A percentile compares a stretch with the other conserved stretches of the same genome.
Evolutionary conservation across 1,284 basidiomycete species (phyloP).

Genomic region (Puccinia polysora): DNA sequence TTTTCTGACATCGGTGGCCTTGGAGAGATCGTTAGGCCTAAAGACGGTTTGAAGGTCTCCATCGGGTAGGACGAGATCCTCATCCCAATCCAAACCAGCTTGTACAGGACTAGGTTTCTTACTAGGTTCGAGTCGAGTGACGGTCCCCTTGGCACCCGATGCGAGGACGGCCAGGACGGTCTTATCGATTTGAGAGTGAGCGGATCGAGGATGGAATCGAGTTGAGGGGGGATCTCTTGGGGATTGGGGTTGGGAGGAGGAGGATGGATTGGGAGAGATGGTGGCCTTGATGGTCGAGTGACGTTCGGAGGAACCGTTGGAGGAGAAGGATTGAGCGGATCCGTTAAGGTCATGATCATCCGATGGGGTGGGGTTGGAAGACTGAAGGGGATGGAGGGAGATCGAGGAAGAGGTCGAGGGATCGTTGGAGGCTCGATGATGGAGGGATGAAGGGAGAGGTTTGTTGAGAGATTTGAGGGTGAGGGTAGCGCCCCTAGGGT

Average conservation of each 20-base stretch:
- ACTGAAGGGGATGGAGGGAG: not conserved
- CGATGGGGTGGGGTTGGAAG: not conserved
- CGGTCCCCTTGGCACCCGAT: slow-evolving; percentile 34
- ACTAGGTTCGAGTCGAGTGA: slow-evolving; percentile 39
- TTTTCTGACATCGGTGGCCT: slow-evolving; percentile 2
- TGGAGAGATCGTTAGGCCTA: not conserved
- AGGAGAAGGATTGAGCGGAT: slow-evolving; percentile 19
- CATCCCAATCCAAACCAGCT: slow-evolving; percentile 43
- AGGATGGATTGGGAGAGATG: slow-evolving; percentile 9
- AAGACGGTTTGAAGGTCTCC: slow-evolving; percentile 10
- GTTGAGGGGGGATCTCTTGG: not conserved
- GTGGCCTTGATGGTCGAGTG: slow-evolving; percentile 42
- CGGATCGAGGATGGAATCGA: too few relatives aligned
- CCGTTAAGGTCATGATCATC: slow-evolving; percentile 6
- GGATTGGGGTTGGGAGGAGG: not conserved
- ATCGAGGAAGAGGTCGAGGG: not conserved
- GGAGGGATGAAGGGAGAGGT: not conserved
- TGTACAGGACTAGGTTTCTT: slow-evolving; percentile 26
- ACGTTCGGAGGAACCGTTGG: slow-evolving; percentile 30
- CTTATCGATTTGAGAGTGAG: slow-evolving; percentile 19
- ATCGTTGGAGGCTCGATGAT: not conserved
- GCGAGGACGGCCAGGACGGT: slow-evolving; percentile 36
- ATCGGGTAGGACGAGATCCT: slow-evolving; percentile 36
- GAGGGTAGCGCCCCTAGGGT: not conserved
- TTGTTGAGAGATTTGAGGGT: slow-evolving; percentile 6